Evolutionary conservation across 768 basidiomycete species (phyloP), one percentile per base, ranked within the genome.

Genomic region (Serendipita sp.): DNA sequence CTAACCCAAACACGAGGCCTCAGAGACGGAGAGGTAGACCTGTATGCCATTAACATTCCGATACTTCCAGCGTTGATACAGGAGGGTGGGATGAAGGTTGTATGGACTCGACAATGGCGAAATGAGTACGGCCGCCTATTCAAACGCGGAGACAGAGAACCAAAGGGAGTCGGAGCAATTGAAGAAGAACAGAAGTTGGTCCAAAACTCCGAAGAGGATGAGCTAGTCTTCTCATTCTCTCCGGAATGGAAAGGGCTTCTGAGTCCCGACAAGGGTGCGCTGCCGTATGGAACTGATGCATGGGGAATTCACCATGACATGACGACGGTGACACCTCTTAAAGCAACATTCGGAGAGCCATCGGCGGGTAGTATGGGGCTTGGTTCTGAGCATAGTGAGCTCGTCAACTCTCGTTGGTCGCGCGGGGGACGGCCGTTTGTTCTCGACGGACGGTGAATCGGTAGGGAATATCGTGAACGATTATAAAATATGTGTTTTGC

Each of bases 11-110:
- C 56, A 8, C 24, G 72, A 32, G 85, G 83, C 18, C 70, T 82
- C 48, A 78, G 83, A 44, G 73, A 78, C 63, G 80, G 81, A 54
- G 85, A 88, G 71, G 83, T 92, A 37, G 89, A 90, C 72, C 76
- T 93, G 28, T 92, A 92, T 75, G 91, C 78, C 70, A 75, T 97
- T 69, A 97, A 97, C 74, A 82, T 97, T 53, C 92, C 93, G 28
- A 78, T 96, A 72, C 79, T 92, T 60, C 80, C 84, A 63, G 79
- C 76, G 32, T 79, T 89, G 34, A 74, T 88, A 53, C 78, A 81
- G 37, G 79, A 79, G 62, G 38, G 38, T 7, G 83, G 84, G 5
- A 73, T 92, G 64, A 81, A 81, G 68, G 79, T 90, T 64, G 80
- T 78, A 68, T 93, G 91, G 89, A 90, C 93, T 10, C 78, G 73